Percentiles rank a stretch among this genome's conserved stretches.
These are phyloP conservation scores for Microcos paniculata DNA, from an alignment of 345 rosid species.

Conservation along the genomic window DNA sequence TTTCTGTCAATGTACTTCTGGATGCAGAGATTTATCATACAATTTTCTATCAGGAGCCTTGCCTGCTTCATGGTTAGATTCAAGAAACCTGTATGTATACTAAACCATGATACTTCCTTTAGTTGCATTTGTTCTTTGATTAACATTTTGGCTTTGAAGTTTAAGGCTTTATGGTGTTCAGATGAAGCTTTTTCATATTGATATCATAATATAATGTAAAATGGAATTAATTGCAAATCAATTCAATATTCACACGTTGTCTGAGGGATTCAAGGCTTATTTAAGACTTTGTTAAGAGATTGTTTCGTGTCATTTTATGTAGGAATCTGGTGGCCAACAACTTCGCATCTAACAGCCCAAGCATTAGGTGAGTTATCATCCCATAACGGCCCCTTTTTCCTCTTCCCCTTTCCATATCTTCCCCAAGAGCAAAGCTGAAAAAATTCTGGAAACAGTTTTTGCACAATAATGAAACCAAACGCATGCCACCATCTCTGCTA, in stretches of 20 bases:
- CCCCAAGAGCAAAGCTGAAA: background rate
- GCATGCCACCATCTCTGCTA: background rate
- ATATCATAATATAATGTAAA: background rate
- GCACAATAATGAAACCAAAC: background rate
- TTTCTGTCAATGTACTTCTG: background rate
- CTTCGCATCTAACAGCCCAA: conserved; percentile 31
- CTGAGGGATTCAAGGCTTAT: background rate
- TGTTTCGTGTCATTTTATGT: conserved; percentile 8
- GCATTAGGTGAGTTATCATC: conserved; percentile 25
- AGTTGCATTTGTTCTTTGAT: conserved; percentile 3
- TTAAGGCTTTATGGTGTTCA: background rate
- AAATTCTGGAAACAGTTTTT: background rate
- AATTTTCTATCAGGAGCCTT: conserved; percentile 34
- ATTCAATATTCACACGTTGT: background rate
- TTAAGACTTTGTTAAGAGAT: background rate
- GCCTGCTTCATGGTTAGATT: conserved; percentile 34
- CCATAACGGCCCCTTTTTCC: too few species aligned
- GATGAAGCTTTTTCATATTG: background rate
- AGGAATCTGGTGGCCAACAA: conserved; percentile 41
- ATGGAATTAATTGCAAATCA: background rate
- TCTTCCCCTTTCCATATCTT: too few species aligned
- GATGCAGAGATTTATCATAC: conserved; percentile 43
- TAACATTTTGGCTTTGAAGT: background rate
- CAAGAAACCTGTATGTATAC: conserved; percentile 31
- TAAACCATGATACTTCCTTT: background rate